Evolutionary conservation across 2,329 filamentous ascomycete species (phyloP), one percentile per base, ranked within the genome.

Genomic region (Arthrobotrys musiformis): DNA sequence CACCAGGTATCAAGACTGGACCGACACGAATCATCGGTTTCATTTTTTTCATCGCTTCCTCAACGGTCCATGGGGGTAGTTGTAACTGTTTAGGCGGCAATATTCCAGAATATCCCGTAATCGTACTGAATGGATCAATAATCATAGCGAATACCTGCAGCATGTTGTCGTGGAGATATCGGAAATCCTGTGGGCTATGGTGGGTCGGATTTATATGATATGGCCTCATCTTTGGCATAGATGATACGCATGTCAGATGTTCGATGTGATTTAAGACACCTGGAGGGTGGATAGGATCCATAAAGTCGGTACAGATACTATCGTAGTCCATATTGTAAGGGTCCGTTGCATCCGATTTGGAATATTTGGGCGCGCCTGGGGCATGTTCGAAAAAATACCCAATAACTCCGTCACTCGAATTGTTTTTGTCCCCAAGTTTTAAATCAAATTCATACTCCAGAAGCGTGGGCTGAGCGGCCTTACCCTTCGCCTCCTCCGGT

Each of bases 11-110:
- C 30, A 81, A 74, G 33, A 84, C 9, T 0, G 82, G 82, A 0
- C 82, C 82, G 0, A 79, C 40, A 19, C 64, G 78, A 79, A 82
- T 82, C 70, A 83, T 83, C 6, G 81, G 79, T 0, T 79, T 78
- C 76, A 83, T 82, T 2, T 46, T 42, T 1, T 62, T 48, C 52
- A 83, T 52, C 0, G 81, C 81, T 0, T 40, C 11, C 28, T 82
- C 50, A 50, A 79, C 70, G 1, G 79, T 79, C 81, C 81, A 83
- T 0, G 62, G 15, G 1, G 81, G 79, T 1, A 83, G 75, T 13
- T 60, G 40, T 1, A 83, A 75, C 4, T 35, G 7, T 9, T 74
- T 56, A 44, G 78, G 79, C 1, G 82, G 82, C 0, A 83, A 79
- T 30, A 82, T 77, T 8, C 56, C 44, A 15, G 69, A 79, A 64